Evolutionary conservation across 2,329 filamentous ascomycete genomes (phyloP).

Genomic region (Colletotrichum echinochloae): DNA sequence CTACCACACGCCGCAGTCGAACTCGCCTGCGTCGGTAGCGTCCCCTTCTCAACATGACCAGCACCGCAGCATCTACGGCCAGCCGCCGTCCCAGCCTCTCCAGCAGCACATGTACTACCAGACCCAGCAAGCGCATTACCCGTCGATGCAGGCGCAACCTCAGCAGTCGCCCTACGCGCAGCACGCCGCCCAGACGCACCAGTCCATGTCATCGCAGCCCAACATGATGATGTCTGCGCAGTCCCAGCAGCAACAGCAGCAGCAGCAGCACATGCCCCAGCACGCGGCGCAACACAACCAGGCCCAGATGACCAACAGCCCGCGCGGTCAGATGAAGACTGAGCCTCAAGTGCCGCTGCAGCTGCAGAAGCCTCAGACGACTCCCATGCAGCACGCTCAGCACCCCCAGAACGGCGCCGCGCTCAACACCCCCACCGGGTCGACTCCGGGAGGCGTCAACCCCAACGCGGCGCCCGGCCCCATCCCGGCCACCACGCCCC

Average conservation of each 20-base stretch:
- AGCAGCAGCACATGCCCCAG: conserved; percentile 50
- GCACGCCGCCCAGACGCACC: conserved; percentile 64
- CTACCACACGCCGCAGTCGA: conserved; percentile 95
- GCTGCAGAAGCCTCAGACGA: conserved; percentile 66
- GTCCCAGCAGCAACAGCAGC: conserved; percentile 54
- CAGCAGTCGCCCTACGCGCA: conserved; percentile 71
- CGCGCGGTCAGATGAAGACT: conserved; percentile 68
- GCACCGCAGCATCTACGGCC: conserved; percentile 87
- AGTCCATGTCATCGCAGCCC: conserved; percentile 72
- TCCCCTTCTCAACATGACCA: conserved; percentile 91
- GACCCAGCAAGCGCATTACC: conserved; percentile 70
- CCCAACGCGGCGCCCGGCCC: conserved; percentile 94
- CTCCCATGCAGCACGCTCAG: conserved; percentile 55
- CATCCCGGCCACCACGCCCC: conserved; percentile 94
- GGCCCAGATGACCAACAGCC: conserved; percentile 69
- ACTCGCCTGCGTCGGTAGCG: conserved; percentile 92
- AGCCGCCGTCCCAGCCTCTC: conserved; percentile 81
- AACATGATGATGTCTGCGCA: conserved; percentile 76
- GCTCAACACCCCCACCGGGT: conserved; percentile 59
- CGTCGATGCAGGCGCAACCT: conserved; percentile 74
- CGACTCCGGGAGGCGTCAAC: conserved; percentile 71
- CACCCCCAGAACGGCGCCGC: conserved; percentile 56
- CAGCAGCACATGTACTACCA: conserved; percentile 84
- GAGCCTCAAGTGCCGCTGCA: conserved; percentile 72
- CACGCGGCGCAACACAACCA: conserved; percentile 65